Conservation (phyloP, 805 yeast species). For the Limtongia smithiae region DNA sequence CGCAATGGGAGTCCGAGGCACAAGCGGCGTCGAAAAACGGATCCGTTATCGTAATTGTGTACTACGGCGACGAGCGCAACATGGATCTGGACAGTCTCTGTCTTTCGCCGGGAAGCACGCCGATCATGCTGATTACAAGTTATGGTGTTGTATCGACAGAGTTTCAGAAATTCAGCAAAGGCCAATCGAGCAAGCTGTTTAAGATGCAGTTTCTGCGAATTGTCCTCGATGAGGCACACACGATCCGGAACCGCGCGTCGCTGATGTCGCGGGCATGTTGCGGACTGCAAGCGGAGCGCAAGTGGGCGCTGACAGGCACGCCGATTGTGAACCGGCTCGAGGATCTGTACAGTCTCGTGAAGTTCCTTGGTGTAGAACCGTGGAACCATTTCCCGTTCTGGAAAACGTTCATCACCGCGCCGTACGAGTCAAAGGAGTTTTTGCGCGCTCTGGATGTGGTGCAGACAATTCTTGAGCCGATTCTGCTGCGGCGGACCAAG, state of each 20-base stretch:
- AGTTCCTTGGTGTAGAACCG: slow-evolving; percentile 76
- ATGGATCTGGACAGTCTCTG: slow-evolving; percentile 46
- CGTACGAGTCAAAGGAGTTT: slow-evolving; percentile 72
- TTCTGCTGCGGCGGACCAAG: slow-evolving; percentile 79
- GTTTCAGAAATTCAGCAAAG: slow-evolving; percentile 45
- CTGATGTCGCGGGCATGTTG: slow-evolving; percentile 76
- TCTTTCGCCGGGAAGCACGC: slow-evolving; percentile 41
- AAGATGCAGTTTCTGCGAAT: slow-evolving; percentile 72
- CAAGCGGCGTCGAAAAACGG: slow-evolving; percentile 43
- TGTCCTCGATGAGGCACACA: slow-evolving; percentile 87
- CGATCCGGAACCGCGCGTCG: slow-evolving; percentile 72
- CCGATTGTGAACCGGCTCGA: slow-evolving; percentile 87
- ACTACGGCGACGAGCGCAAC: slow-evolving; percentile 64
- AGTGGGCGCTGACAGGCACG: slow-evolving; percentile 90
- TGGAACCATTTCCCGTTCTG: slow-evolving; percentile 84
- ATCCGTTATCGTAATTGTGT: slow-evolving; percentile 44
- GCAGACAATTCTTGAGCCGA: slow-evolving; percentile 80
- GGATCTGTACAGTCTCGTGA: slow-evolving; percentile 74
- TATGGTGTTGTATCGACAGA: slow-evolving; percentile 85
- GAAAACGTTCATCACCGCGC: slow-evolving; percentile 79
- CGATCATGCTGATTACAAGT: slow-evolving; percentile 71
- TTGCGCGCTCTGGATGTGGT: slow-evolving; percentile 75
- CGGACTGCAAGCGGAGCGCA: slow-evolving; percentile 58
- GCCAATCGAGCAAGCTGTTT: slow-evolving; percentile 51
- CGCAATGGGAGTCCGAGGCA: slow-evolving; percentile 89